Evolutionary conservation across 108 stramenopile species (phyloP).

Genomic region (Phaeodactylum tricornutum): DNA sequence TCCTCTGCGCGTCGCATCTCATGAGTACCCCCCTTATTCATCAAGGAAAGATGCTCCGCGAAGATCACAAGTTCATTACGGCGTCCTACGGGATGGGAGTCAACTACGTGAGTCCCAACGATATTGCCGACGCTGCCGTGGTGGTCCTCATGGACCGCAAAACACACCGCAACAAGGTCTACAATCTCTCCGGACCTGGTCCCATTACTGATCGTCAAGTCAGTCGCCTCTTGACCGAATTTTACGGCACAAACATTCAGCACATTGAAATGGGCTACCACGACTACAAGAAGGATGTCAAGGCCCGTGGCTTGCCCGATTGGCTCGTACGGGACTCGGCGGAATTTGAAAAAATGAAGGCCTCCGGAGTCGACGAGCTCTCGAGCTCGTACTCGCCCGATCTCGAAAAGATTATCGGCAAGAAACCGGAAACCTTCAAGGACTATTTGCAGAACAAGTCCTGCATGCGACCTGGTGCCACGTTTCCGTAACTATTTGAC

Average conservation of each 20-base stretch:
- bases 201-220: constrained; percentile 30
- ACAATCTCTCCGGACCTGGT: constrained; percentile 37
- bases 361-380: constrained; percentile 24
- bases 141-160: constrained; percentile 25
- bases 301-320: constrained; percentile 18
- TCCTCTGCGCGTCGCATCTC: constrained; percentile 28
- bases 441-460: constrained; percentile 19
- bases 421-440: constrained; percentile 28
- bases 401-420: constrained; percentile 25
- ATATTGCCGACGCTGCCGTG: constrained; percentile 42
- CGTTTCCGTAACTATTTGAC: constrained; percentile 19
- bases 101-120: constrained; percentile 53
- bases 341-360: constrained; percentile 38
- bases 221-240: constrained; percentile 18
- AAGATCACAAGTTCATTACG: constrained; percentile 26
- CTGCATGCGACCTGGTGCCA: constrained; percentile 18
- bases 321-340: constrained; percentile 31
- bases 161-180: constrained; percentile 36
- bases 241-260: constrained; percentile 16
- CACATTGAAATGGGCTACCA: constrained; percentile 26
- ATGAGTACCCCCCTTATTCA: constrained; percentile 35
- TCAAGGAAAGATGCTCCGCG: constrained; percentile 13
- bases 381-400: constrained; percentile 13
- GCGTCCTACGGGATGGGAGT: constrained; percentile 39
- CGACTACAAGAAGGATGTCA: constrained; percentile 16